These are phyloP conservation scores for Kazachstania sp. DNA, from an alignment of 1,139 yeast genomes.

Conservation along the genomic window DNA sequence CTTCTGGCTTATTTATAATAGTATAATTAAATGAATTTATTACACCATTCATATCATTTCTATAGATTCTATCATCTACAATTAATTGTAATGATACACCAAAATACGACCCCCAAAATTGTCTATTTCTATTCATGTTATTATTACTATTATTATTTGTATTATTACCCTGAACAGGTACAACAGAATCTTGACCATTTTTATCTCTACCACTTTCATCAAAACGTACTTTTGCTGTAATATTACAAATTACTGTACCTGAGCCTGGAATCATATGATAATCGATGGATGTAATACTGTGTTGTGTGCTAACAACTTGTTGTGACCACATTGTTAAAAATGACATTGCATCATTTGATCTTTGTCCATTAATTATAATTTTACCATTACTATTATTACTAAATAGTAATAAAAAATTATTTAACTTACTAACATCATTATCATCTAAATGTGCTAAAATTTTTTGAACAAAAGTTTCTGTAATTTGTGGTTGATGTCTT, in stretches of 20 bases:
- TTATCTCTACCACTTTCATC: slow-evolving; percentile 66
- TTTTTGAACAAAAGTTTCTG: slow-evolving; percentile 31
- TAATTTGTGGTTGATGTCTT: slow-evolving; percentile 10
- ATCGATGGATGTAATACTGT: slow-evolving; percentile 54
- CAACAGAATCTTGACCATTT: slow-evolving; percentile 51
- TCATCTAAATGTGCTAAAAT: slow-evolving; percentile 38
- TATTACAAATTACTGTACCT: slow-evolving; percentile 44
- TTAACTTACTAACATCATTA: slow-evolving; percentile 36
- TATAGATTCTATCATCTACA: slow-evolving; percentile 46
- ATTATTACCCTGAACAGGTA: slow-evolving; percentile 13
- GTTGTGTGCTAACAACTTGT: slow-evolving; percentile 51
- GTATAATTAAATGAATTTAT: slow-evolving; percentile 54
- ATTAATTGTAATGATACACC: slow-evolving; percentile 55
- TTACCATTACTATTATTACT: slow-evolving; percentile 30
- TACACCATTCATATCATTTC: slow-evolving; percentile 39
- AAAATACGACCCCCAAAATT: slow-evolving; percentile 59
- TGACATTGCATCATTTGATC: slow-evolving; percentile 49
- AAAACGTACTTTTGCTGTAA: slow-evolving; percentile 59
- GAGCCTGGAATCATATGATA: slow-evolving; percentile 68
- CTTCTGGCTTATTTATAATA: slow-evolving; percentile 48
- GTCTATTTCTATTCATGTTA: slow-evolving; percentile 21
- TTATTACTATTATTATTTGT: slow-evolving; percentile 7
- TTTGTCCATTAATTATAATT: slow-evolving; percentile 57
- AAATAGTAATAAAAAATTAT: slow-evolving; percentile 40
- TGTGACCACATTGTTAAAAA: slow-evolving; percentile 59